These are phyloP conservation scores for Geranium brycei DNA, from an alignment of 345 rosid species.

Conservation along the genomic window DNA sequence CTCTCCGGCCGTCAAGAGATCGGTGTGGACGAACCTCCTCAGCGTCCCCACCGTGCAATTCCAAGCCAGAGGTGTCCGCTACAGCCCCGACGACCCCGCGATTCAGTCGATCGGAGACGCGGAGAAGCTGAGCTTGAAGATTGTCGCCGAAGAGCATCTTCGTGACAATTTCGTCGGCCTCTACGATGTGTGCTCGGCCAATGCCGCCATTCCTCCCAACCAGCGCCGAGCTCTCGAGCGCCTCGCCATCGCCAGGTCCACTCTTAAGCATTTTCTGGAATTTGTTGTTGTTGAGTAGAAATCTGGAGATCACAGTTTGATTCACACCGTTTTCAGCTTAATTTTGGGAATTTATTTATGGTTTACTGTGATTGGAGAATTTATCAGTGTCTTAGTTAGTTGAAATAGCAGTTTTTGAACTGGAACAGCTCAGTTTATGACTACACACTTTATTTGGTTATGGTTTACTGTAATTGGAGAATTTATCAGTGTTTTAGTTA, in stretches of 20 bases:
- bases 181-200: constrained; percentile 31
- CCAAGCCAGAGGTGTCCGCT: constrained; percentile 4
- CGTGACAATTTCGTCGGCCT: constrained; percentile 56
- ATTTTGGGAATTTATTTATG: neutral
- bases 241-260: constrained; percentile 43
- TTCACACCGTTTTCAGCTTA: neutral
- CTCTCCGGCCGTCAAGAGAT: constrained; percentile 18
- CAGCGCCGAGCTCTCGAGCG: constrained; percentile 60
- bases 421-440: neutral
- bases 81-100: constrained; percentile 15
- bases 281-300: too few species aligned
- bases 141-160: constrained; percentile 42
- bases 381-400: neutral
- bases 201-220: constrained; percentile 18
- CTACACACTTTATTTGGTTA: too few species aligned
- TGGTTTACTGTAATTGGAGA: too few species aligned
- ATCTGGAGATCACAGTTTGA: neutral
- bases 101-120: constrained; percentile 43
- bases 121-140: constrained; percentile 34
- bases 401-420: neutral
- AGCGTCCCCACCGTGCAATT: constrained; percentile 41
- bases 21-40: constrained; percentile 47
- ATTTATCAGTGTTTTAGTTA: too few species aligned
- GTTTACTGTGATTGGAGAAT: too few species aligned
- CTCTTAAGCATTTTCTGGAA: neutral